phyloP scores from a whole-genome alignment of 768 basidiomycete species.

The Strobilomyces dryophilus region DNA sequence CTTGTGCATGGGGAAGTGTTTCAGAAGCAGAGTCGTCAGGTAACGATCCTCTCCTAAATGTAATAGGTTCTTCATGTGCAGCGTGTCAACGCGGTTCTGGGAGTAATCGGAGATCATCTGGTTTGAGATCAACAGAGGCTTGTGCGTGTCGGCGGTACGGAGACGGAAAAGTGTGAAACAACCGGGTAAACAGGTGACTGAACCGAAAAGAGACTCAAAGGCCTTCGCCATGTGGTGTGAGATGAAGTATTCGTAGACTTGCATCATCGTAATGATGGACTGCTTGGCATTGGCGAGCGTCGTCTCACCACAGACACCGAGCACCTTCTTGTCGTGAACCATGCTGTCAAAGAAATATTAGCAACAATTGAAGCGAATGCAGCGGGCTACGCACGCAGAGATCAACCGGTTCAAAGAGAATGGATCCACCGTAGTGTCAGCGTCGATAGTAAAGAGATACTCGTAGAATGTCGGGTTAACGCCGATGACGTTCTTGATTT shows the following conservation, averaged over 20 bases:
- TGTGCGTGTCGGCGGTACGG: conserved; percentile 91
- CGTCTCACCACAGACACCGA: conserved; percentile 96
- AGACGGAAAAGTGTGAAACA: conserved; percentile 98
- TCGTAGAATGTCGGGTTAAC: conserved; percentile 99
- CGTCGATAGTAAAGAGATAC: conserved; percentile 89
- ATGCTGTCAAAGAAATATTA: conserved; percentile 50
- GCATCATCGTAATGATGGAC: conserved; percentile 96
- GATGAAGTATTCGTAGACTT: conserved; percentile 99
- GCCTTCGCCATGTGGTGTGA: conserved; percentile 99
- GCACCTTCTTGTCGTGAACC: conserved; percentile 93
- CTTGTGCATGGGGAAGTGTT: conserved; percentile 92
- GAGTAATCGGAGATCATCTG: conserved; percentile 90
- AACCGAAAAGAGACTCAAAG: conserved; percentile 94
- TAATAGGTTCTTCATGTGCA: conserved; percentile 98
- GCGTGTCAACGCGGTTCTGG: conserved; percentile 92
- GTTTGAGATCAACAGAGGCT: conserved; percentile 90
- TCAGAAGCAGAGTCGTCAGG: conserved; percentile 90
- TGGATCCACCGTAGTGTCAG: conserved; percentile 91
- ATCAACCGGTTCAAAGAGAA: conserved; percentile 60
- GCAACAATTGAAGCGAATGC: background rate
- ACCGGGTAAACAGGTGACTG: conserved; percentile 97
- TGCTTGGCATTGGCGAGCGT: conserved; percentile 89
- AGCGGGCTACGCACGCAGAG: conserved; percentile 32
- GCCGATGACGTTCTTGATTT: conserved; percentile 99
- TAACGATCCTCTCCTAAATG: conserved; percentile 99